Percentiles rank a stretch among this genome's conserved stretches.
phyloP scores from a whole-genome alignment of 1,139 yeast species.

The Nematodospora anomalae region DNA sequence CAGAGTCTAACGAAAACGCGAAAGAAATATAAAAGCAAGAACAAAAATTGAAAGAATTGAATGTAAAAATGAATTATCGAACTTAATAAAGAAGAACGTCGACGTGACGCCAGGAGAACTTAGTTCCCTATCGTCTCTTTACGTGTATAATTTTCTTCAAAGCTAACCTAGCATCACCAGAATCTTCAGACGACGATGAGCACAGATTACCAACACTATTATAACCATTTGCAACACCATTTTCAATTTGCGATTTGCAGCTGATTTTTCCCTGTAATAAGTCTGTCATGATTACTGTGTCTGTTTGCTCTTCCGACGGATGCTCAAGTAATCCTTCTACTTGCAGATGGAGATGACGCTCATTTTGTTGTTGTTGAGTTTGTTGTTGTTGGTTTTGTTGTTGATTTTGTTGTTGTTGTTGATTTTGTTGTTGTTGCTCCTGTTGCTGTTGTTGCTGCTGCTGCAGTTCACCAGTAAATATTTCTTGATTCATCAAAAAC shows the following conservation, averaged over 20 bases:
- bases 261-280: background rate
- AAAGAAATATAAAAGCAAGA: background rate
- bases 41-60: too few species aligned
- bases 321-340: conserved; percentile 6
- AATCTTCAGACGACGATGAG: conserved; percentile 25
- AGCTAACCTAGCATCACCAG: conserved; percentile 44
- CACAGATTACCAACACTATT: background rate
- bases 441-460: conserved; percentile 7
- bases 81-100: too few species aligned
- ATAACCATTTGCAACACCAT: conserved; percentile 1
- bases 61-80: too few species aligned
- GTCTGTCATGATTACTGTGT: background rate
- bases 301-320: conserved; percentile 6
- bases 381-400: conserved; percentile 4
- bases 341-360: conserved; percentile 5
- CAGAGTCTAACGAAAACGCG: too few species aligned
- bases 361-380: conserved; percentile 5
- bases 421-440: conserved; percentile 6
- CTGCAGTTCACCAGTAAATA: conserved; percentile 20
- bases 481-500: conserved; percentile 34
- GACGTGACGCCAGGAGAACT: too few species aligned
- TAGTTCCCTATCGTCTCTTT: conserved; percentile 29
- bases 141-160: conserved; percentile 41
- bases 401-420: conserved; percentile 4
- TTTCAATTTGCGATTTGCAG: background rate